Percentiles rank a stretch among this genome's conserved stretches.
Conservation (phyloP, 164 flowering plant genomes). For the Nymphaea colorata region DNA sequence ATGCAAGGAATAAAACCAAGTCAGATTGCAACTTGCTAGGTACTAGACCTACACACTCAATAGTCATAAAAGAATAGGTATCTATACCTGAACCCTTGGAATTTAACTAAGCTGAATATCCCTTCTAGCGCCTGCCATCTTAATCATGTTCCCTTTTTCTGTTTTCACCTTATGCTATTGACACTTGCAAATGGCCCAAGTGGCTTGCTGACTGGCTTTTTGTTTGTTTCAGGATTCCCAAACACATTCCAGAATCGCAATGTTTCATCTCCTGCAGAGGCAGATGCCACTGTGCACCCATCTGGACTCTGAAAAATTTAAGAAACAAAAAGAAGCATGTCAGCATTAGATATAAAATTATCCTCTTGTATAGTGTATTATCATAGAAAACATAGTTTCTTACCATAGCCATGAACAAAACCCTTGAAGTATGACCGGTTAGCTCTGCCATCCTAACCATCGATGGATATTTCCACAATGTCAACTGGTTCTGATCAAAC, state of each 20-base stretch:
- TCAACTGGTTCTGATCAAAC: conserved; percentile 48
- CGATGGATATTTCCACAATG: conserved; percentile 61
- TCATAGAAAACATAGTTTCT: too few species aligned
- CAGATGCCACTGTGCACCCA: conserved; percentile 46
- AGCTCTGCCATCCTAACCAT: conserved; percentile 62
- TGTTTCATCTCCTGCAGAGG: conserved; percentile 20
- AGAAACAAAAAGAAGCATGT: too few species aligned
- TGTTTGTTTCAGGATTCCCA: conserved; percentile 29
- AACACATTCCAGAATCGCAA: conserved; percentile 46
- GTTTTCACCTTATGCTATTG: conserved; percentile 3
- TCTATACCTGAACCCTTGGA: too few species aligned
- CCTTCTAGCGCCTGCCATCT: too few species aligned
- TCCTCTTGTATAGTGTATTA: too few species aligned
- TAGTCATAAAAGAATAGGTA: too few species aligned
- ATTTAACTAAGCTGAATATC: too few species aligned
- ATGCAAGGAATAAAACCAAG: too few species aligned
- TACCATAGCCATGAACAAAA: conserved; percentile 63
- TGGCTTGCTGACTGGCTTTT: conserved; percentile 14
- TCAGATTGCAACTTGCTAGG: too few species aligned
- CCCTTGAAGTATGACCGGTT: conserved; percentile 61
- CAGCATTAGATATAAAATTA: too few species aligned
- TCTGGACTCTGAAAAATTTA: conserved; percentile 5
- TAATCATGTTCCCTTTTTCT: not conserved
- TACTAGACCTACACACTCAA: too few species aligned
- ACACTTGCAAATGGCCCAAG: not conserved